These are phyloP conservation scores for Tetracladium maxilliforme DNA, from an alignment of 2,329 filamentous ascomycete species.

Conservation along the genomic window DNA sequence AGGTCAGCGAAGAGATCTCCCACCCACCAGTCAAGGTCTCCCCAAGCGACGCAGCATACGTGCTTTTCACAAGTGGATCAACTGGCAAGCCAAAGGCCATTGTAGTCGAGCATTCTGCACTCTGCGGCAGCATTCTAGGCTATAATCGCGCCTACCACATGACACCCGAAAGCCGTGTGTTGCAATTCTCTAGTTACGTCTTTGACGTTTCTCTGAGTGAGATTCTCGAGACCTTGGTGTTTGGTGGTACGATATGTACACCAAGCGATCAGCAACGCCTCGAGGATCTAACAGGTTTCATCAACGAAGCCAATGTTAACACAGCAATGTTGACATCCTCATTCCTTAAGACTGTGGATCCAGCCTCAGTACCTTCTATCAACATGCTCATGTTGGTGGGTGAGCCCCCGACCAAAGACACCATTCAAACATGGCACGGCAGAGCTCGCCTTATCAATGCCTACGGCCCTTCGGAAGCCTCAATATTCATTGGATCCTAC, in stretches of 20 bases:
- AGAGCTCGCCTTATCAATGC: slow-evolving; percentile 4
- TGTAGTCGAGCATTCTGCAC: slow-evolving; percentile 4
- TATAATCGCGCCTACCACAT: too few relatives aligned
- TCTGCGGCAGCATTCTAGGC: slow-evolving; percentile 3
- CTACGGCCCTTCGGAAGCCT: slow-evolving; percentile 7
- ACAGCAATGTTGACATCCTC: slow-evolving; percentile 8
- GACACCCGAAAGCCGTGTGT: slow-evolving; percentile 1
- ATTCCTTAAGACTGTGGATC: slow-evolving; percentile 4
- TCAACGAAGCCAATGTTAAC: slow-evolving; percentile 6
- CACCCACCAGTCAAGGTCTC: not conserved
- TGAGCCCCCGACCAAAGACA: slow-evolving; percentile 3
- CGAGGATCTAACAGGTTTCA: slow-evolving; percentile 6
- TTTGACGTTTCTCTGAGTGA: slow-evolving; percentile 8
- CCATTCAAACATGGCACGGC: slow-evolving; percentile 3
- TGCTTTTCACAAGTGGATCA: slow-evolving; percentile 7
- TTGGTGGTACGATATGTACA: slow-evolving; percentile 9
- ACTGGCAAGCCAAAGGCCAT: slow-evolving; percentile 8
- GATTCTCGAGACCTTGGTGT: slow-evolving; percentile 8
- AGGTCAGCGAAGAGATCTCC: too few relatives aligned
- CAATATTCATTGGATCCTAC: too few relatives aligned
- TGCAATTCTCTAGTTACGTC: slow-evolving; percentile 7
- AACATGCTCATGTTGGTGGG: slow-evolving; percentile 6
- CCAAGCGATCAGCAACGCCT: slow-evolving; percentile 7
- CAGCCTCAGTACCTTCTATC: slow-evolving; percentile 5
- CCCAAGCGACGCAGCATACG: not conserved